These are phyloP conservation scores for Hermanozyma aechmeae DNA, from an alignment of 805 yeast genomes.

Conservation along the genomic window DNA sequence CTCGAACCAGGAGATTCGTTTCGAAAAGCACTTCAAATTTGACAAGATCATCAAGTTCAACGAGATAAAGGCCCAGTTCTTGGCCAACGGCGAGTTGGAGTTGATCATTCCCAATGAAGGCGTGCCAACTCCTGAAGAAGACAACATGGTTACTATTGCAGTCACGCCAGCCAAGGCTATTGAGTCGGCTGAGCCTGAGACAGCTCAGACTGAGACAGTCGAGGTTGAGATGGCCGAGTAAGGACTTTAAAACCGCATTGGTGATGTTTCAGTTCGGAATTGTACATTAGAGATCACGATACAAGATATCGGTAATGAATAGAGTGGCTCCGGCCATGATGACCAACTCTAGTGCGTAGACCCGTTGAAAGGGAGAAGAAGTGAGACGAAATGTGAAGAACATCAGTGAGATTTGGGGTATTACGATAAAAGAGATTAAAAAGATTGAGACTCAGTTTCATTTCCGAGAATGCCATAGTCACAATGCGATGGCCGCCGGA, in stretches of 20 bases:
- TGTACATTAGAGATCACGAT: too few relatives aligned
- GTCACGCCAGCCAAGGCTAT: slow-evolving; percentile 11
- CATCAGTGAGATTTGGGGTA: too few relatives aligned
- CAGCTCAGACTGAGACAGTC: slow-evolving; percentile 4
- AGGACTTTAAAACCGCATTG: neutral
- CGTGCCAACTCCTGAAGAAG: slow-evolving; percentile 9
- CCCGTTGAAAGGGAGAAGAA: too few relatives aligned
- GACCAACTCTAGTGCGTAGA: neutral
- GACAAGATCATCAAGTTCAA: slow-evolving; percentile 28
- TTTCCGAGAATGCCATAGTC: too few relatives aligned
- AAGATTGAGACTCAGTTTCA: too few relatives aligned
- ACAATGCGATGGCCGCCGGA: too few relatives aligned
- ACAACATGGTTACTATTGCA: slow-evolving; percentile 17
- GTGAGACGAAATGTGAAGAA: too few relatives aligned
- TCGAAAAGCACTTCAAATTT: slow-evolving; percentile 34
- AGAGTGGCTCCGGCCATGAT: neutral
- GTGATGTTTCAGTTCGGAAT: neutral
- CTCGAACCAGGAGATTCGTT: slow-evolving; percentile 29
- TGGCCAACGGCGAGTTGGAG: slow-evolving; percentile 32
- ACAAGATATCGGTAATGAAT: neutral
- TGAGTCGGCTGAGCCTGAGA: slow-evolving; percentile 7
- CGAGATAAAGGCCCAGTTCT: slow-evolving; percentile 28
- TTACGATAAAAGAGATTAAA: too few relatives aligned
- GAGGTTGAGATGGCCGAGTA: too few relatives aligned
- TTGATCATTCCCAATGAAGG: slow-evolving; percentile 29